Percentiles rank a stretch among this genome's conserved stretches.
Conservation (phyloP, 2,329 filamentous ascomycete genomes). For the Phaeosphaeria sp. region DNA sequence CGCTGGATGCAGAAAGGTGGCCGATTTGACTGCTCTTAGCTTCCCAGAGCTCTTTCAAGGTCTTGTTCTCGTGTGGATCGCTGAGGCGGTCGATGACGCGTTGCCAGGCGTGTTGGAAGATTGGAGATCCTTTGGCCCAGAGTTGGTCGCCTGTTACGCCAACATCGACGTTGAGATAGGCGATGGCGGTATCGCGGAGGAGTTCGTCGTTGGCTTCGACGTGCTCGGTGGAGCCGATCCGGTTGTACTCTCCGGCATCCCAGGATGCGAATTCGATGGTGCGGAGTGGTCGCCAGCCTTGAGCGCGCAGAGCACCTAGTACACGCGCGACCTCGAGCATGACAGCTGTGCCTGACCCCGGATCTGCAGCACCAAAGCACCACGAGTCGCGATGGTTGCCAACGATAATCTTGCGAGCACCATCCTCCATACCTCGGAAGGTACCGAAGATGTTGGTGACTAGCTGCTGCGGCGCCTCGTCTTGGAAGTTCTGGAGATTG, state of each 20-base stretch:
- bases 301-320: conserved; percentile 76
- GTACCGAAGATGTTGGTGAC: conserved; percentile 93
- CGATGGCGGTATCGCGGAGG: conserved; percentile 76
- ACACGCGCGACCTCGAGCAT: conserved; percentile 88
- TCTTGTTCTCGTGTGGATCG: conserved; percentile 74
- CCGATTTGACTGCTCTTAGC: conserved; percentile 65
- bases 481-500: conserved; percentile 83
- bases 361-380: conserved; percentile 86
- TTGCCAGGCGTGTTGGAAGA: conserved; percentile 75
- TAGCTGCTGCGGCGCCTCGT: conserved; percentile 79
- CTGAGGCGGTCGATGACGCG: conserved; percentile 76
- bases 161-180: conserved; percentile 90
- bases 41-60: conserved; percentile 80
- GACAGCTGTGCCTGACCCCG: conserved; percentile 84
- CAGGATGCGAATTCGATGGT: conserved; percentile 97
- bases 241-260: conserved; percentile 93
- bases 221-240: conserved; percentile 92
- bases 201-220: conserved; percentile 83
- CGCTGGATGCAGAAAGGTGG: conserved; percentile 75
- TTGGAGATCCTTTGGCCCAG: conserved; percentile 78
- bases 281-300: conserved; percentile 89
- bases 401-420: conserved; percentile 82
- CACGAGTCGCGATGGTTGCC: conserved; percentile 94
- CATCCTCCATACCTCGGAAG: conserved; percentile 84
- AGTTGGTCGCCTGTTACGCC: conserved; percentile 80